Percentiles rank a stretch among this genome's conserved stretches.
phyloP scores from a whole-genome alignment of 208 protist species.

The Acanthamoeba lugdunensis region DNA sequence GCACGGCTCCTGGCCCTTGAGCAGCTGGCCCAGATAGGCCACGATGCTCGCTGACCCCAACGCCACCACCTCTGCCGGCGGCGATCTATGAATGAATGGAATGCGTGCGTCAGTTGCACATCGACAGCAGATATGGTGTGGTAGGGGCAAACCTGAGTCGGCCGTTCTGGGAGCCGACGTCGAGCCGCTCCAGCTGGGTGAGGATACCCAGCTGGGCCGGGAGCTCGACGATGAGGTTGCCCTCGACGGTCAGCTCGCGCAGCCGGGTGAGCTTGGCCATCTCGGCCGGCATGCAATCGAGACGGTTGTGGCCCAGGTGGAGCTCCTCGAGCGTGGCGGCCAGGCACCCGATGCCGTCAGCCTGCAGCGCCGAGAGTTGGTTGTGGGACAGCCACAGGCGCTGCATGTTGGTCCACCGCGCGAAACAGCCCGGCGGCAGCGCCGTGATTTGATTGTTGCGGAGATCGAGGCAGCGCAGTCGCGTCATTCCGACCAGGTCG shows the following conservation, averaged over 20 bases:
- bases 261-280: constrained; percentile 5
- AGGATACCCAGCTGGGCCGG: constrained; percentile 18
- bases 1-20: constrained; percentile 42
- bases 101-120: too few relatives aligned
- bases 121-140: not conserved
- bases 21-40: constrained; percentile 12
- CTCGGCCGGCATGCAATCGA: constrained; percentile 12
- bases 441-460: not conserved
- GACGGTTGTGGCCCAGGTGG: not conserved
- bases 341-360: not conserved
- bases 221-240: constrained; percentile 2
- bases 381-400: constrained; percentile 1
- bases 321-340: constrained; percentile 28
- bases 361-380: not conserved
- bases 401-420: not conserved
- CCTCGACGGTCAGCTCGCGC: not conserved
- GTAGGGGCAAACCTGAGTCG: not conserved
- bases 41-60: constrained; percentile 13
- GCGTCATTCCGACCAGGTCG: not conserved
- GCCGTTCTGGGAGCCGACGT: not conserved
- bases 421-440: constrained; percentile 5
- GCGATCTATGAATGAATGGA: not conserved
- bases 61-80: constrained; percentile 21
- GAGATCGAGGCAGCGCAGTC: not conserved
- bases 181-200: not conserved